Base-by-base conservation (phyloP, 2,329 filamentous ascomycete genomes). In the Orbilia ellipsospora region DNA sequence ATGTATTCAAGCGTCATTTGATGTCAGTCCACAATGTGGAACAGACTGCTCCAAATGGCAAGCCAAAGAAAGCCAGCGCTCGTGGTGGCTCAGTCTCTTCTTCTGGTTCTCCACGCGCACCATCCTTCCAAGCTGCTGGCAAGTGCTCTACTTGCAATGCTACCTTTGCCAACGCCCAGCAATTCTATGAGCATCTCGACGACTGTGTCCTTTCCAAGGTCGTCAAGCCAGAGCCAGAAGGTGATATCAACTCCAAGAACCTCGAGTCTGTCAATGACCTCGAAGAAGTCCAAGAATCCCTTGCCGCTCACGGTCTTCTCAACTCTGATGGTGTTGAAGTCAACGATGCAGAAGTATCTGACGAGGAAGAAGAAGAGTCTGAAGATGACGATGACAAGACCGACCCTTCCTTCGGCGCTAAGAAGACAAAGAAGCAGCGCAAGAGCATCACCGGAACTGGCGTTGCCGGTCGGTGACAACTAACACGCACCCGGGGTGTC, bases 141-240 rank as follows among this genome's bases (percentile, higher is more conserved):
- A 93, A 91, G 82, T 98, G 94, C 83, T 96, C 93, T 2, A 98
- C 95, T 78, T 98, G 94, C 83, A 92, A 92, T 13, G 87, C 89
- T 50, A 92, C 88, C 6, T 98, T 97, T 82, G 87, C 87, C 78
- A 94, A 90, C 75, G 92, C 94, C 1, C 94, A 98, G 83, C 94
- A 97, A 81, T 97, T 97, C 84, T 97, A 98, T 82, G 94, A 98
- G 84, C 94, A 98, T 85, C 85, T 97, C 78, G 94, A 91, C 80
- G 89, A 91, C 83, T 91, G 89, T 80, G 89, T 91, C 75, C 84
- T 91, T 78, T 88, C 88, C 81, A 90, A 90, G 79, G 89, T 91
- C 26, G 89, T 91, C 81, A 88, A 90, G 81, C 89, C 90, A 81
- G 89, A 91, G 78, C 89, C 89, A 2, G 86, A 88, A 26, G 89